Percentiles rank a stretch among this genome's conserved stretches.
Conservation (phyloP, 73 alveolate species). For the Paramecium bursaria region DNA sequence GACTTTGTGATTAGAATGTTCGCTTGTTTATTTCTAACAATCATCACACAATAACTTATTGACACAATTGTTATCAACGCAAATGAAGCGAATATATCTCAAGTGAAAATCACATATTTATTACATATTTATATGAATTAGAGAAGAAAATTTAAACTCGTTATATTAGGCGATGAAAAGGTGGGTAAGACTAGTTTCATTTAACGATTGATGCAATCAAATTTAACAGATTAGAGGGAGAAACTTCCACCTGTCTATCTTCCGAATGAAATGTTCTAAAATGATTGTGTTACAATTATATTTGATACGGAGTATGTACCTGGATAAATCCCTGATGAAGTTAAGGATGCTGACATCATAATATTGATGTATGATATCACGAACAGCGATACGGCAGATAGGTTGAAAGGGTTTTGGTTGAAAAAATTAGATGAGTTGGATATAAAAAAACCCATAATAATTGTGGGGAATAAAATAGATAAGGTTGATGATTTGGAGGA, state of each 20-base stretch:
- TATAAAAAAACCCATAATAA: not conserved
- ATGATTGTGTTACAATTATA: conserved; percentile 34
- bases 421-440: conserved; percentile 12
- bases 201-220: too few relatives aligned
- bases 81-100: conserved; percentile 18
- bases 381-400: conserved; percentile 15
- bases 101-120: conserved; percentile 60
- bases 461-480: conserved; percentile 51
- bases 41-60: conserved; percentile 50
- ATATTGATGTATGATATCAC: conserved; percentile 26
- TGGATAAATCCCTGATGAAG: conserved; percentile 28
- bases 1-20: conserved; percentile 38
- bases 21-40: conserved; percentile 2
- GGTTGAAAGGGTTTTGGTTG: conserved; percentile 49
- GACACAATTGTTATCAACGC: conserved; percentile 30
- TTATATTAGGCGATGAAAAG: conserved; percentile 33
- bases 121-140: conserved; percentile 13
- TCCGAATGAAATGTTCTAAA: conserved; percentile 17
- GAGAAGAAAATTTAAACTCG: conserved; percentile 39
- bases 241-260: conserved; percentile 6
- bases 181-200: too few relatives aligned
- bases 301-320: conserved; percentile 23
- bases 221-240: too few relatives aligned
- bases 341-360: conserved; percentile 22
- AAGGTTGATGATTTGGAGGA: not conserved